A percentile compares a stretch with the other conserved stretches of the same genome.
phyloP scores from a whole-genome alignment of 2,329 filamentous ascomycete species.

The Fusarium sp. region DNA sequence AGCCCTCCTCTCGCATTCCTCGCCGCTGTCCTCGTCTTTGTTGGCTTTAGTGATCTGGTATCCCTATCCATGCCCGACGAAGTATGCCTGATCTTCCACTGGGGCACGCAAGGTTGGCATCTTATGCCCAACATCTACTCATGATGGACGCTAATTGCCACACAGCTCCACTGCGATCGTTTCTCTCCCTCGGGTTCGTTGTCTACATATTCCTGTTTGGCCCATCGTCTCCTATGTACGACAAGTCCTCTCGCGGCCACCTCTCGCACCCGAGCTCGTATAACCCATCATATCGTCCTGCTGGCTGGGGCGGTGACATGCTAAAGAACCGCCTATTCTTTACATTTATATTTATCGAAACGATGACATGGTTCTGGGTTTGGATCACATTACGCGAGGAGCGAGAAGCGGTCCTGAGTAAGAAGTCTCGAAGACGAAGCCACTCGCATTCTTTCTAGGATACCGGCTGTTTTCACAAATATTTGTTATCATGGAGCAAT shows the following conservation, averaged over 20 bases:
- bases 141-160: slow-evolving; percentile 32
- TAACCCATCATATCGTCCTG: slow-evolving; percentile 50
- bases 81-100: slow-evolving; percentile 68
- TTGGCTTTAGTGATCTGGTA: slow-evolving; percentile 71
- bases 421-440: slow-evolving; percentile 48
- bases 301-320: slow-evolving; percentile 66
- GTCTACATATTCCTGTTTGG: slow-evolving; percentile 73
- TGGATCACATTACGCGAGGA: slow-evolving; percentile 77
- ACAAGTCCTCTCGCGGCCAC: slow-evolving; percentile 36
- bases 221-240: slow-evolving; percentile 59
- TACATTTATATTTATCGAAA: slow-evolving; percentile 84
- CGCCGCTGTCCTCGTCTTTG: slow-evolving; percentile 69
- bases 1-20: slow-evolving; percentile 79
- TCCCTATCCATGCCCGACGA: slow-evolving; percentile 76
- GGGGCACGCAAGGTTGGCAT: slow-evolving; percentile 70
- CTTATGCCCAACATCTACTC: slow-evolving; percentile 40
- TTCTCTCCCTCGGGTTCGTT: slow-evolving; percentile 68
- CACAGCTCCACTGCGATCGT: slow-evolving; percentile 70
- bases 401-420: slow-evolving; percentile 52
- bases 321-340: slow-evolving; percentile 88
- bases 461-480: background rate
- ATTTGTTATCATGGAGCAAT: background rate
- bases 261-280: slow-evolving; percentile 41
- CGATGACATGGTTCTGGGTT: slow-evolving; percentile 87
- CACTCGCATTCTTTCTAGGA: slow-evolving; percentile 31